Base-by-base conservation (phyloP, 225 moss, liverwort and hornwort species). In the Marchantia paleacea region DNA sequence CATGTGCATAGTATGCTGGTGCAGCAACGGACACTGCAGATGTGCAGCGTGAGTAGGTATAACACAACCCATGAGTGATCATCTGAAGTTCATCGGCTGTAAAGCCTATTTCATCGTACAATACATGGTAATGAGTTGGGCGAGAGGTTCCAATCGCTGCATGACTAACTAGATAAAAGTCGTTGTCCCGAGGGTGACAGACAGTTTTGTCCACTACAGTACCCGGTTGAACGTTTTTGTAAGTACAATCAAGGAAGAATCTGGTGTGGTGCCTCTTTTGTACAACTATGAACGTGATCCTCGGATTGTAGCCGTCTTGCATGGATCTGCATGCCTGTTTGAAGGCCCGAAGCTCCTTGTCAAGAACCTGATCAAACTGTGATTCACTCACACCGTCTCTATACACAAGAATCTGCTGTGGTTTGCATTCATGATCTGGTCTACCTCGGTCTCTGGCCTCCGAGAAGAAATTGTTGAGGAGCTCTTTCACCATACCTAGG, bases 221-320 rank as follows among this genome's bases (percentile, higher is more conserved):
- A 89, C 96, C 94, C 73, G 96, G 96, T 0, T 72, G 47, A 0
- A 96, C 89, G 60, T 96, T 96, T 48, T 83, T 89, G 11, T 65
- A 51, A 2, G 77, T 80, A 69, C 80, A 77, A 4, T 61, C 76
- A 3, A 87, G 93, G 64, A 97, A 97, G 83, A 97, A 91, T 1
- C 96, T 87, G 20, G 96, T 97, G 69, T 97, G 94, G 67, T 97
- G 96, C 57, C 96, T 76, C 84, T 97, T 97, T 76, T 97, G 96
- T 28, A 94, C 94, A 0, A 97, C 85, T 3, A 97, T 82, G 49
- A 94, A 85, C 0, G 94, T 97, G 52, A 97, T 89, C n/a, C 84
- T 90, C n/a, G 96, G 94, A 65, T 91, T 84, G 72, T 94, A 93
- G 20, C 81, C 81, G 13, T 73, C 78, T 63, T 90, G 76, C n/a